Base-by-base conservation (phyloP, 306 rosid species). In the Cucurbita argyrosperma region DNA sequence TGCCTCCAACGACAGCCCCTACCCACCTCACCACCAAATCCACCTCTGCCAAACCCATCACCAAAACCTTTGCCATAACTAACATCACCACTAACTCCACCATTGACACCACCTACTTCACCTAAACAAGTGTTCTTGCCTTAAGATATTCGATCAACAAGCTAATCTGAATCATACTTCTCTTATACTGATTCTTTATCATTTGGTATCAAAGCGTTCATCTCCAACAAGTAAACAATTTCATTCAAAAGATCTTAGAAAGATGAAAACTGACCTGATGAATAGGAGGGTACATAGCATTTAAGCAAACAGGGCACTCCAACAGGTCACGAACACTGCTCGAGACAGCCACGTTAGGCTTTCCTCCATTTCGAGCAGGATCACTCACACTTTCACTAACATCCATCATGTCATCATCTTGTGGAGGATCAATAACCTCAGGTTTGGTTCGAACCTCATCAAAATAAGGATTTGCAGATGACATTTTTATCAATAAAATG, bases 271-370 rank as follows among this genome's bases (percentile, higher is more conserved):
- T 65, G 65, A 92, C 98, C 96, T 92, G 98, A 81, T 90, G 98
- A 74, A 92, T 92, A 35, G 96, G 98, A 74, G 98, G 98, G 83
- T 92, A 92, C 96, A 92, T 92, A 13, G 96, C 96, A 82, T 81
- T 92, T 80, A 90, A 81, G 86, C 96, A 92, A 43, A 92, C 97
- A 53, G 97, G 97, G 72, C 97, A 92, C 87, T 92, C 97, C 82
- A 92, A 80, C 54, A 92, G 96, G 71, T 92, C 97, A 47, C 92
- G 95, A 49, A 92, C 97, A 78, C 95, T 90, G 84, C 90, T 90
- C 43, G 94, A 85, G 87, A 90, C 92, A 16, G 83, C 78, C 11
- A 76, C 81, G 71, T 82, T 84, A 63, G 96, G 84, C 81, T 92
- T 92, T 47, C 75, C 45, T 37, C 80, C 75, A 78, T 51, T 65